Evolutionary conservation across 139 green algal genomes (phyloP), one percentile per base, ranked within the genome.

Genomic region (Tetradesmus lagerheimii): DNA sequence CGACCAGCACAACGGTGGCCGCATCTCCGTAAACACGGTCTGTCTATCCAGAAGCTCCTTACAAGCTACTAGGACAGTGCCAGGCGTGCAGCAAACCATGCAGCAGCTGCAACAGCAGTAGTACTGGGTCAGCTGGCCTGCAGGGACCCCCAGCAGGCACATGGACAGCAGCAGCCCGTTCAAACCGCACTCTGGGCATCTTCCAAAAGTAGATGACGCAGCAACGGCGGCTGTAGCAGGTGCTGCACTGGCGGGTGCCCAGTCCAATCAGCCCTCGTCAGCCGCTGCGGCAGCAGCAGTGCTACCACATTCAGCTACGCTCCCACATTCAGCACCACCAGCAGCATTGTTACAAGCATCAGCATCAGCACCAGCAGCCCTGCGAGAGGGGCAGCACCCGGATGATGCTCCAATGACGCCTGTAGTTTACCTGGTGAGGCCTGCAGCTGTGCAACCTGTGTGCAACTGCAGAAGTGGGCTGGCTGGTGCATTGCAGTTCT

Each of bases 371-470:
- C 50, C 78, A 84, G 78, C 78, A 64, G 50, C 50, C 20, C 2
- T 25, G 25, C 50, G 25, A 15, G 50, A 64, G 50, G 50, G 14
- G 25, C 29, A 86, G 14, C 45, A 86, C 34, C n/a, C 35, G 4
- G 77, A 83, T 34, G 77, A 83, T 83, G 77, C 77, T 16, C 77
- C 77, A 3, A 83, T 83, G 77, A 83, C 77, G 2, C 77, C 77
- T 37, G 77, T 83, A 9, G 39, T 83, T 3, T 62, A 53, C 25
- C 23, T 83, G 77, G 77, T 83, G 39, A 83, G 77, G 29, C 66
- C 66, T 77, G 66, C 66, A 64, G 50, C 50, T 27, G 50, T 64
- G 14, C 11, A 4, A 25, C 43, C 8, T 14, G 43, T 50, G 43
- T 50, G 43, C n/a, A n/a, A n/a, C n/a, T n/a, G n/a, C n/a, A n/a